Percentiles rank a stretch among this genome's conserved stretches.
Evolutionary conservation across 495 filamentous ascomycete species (phyloP).

Genomic region (Penicillium taxi): DNA sequence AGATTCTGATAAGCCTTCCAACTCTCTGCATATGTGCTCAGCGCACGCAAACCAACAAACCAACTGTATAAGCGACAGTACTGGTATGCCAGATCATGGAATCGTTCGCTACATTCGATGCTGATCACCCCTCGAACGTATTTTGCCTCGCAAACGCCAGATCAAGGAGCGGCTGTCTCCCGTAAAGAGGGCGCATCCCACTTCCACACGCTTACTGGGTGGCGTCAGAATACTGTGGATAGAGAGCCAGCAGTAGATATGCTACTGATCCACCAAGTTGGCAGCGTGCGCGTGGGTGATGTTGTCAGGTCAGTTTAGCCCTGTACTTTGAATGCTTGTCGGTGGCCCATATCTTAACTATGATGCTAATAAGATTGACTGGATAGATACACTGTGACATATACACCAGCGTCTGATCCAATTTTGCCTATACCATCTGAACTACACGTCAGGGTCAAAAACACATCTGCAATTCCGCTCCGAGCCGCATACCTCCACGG

Average conservation of each 20-base stretch:
- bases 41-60: too few relatives aligned
- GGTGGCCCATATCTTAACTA: not conserved
- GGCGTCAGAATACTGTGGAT: slow-evolving; percentile 23
- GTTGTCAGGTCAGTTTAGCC: slow-evolving; percentile 53
- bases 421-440: slow-evolving; percentile 73
- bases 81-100: slow-evolving; percentile 12
- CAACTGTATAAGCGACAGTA: too few relatives aligned
- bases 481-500: slow-evolving; percentile 94
- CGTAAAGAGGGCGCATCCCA: slow-evolving; percentile 14
- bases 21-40: too few relatives aligned
- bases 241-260: slow-evolving; percentile 42
- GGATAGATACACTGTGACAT: slow-evolving; percentile 80
- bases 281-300: slow-evolving; percentile 87
- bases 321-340: not conserved
- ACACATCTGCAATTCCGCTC: slow-evolving; percentile 81
- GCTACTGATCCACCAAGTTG: slow-evolving; percentile 82
- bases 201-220: slow-evolving; percentile 35
- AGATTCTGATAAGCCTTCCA: too few relatives aligned
- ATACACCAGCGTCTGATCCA: slow-evolving; percentile 79
- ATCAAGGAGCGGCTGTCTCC: slow-evolving; percentile 19
- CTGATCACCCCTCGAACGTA: slow-evolving; percentile 45
- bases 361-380: not conserved
- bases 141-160: slow-evolving; percentile 36
- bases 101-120: slow-evolving; percentile 28
- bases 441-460: slow-evolving; percentile 79